Base-by-base conservation (phyloP, 2,329 filamentous ascomycete species). In the Talaromyces sp. region DNA sequence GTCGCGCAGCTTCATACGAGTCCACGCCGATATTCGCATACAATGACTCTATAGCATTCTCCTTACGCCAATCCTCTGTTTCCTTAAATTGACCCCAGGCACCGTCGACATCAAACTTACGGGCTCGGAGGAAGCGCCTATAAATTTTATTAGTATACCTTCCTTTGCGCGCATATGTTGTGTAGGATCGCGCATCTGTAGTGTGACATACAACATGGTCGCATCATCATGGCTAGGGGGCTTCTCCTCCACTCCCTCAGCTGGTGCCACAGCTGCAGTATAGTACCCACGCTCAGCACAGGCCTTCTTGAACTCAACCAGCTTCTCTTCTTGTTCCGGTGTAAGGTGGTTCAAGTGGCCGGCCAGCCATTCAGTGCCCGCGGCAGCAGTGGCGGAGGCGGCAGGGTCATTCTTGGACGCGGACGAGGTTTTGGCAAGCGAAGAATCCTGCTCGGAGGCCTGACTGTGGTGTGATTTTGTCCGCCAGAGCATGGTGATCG, bases 21-120 rank as follows among this genome's bases (percentile, higher is more conserved):
- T 90, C 84, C 19, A 92, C 75, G 54, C 96, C 90, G 65, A 97
- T 96, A 29, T 89, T 92, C 69, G 89, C 84, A 75, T 96, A 97
- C 33, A 97, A 79, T 40, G 84, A 79, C 56, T 91, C 84, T 44
- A 96, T 82, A 61, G 89, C 80, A 71, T 93, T 93, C 57, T 89
- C 85, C 62, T 83, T 83, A 55, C 92, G 86, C 90, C 92, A 97
- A 53, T 89, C 84, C 73, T 96, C 91, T 0, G 91, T 96, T 49
- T 91, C 89, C 65, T 87, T 86, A 76, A 96, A 96, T 75, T 97
- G 92, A 54, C 77, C 81, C 69, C 87, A 87, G 11, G 92, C 92
- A 61, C 93, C 91, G 61, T 85, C 75, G 9, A 90, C 82, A 24
- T 87, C 77, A 79, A 93, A 97, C 72, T 86, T 88, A 51, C 92